phyloP scores from a whole-genome alignment of 1,139 yeast genomes.

The Pichia terricola region DNA sequence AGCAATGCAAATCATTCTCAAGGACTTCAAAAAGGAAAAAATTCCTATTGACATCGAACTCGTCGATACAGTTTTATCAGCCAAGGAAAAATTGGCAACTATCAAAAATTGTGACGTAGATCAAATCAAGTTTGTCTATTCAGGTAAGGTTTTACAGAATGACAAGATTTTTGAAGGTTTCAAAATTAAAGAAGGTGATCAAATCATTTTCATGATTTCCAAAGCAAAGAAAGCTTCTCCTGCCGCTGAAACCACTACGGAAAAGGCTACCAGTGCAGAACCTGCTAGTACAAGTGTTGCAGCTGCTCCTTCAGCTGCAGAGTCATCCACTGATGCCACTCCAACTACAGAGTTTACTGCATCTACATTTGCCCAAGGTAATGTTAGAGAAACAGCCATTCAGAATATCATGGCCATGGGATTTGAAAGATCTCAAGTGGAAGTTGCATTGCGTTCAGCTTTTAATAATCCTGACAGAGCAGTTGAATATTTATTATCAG shows the following conservation, averaged over 20 bases:
- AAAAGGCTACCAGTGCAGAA: constrained; percentile 11
- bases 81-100: constrained; percentile 66
- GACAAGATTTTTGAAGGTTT: constrained; percentile 63
- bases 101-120: constrained; percentile 60
- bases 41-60: constrained; percentile 72
- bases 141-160: constrained; percentile 86
- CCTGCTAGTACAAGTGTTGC: constrained; percentile 11
- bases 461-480: constrained; percentile 98
- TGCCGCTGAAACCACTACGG: constrained; percentile 17
- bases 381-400: constrained; percentile 58
- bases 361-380: constrained; percentile 53
- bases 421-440: constrained; percentile 79
- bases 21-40: constrained; percentile 88
- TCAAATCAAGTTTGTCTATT: constrained; percentile 83
- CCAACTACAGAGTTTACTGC: constrained; percentile 28
- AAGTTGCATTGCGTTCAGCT: constrained; percentile 88
- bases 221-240: constrained; percentile 33
- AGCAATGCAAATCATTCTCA: constrained; percentile 77
- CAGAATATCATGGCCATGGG: constrained; percentile 94
- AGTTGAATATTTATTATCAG: constrained; percentile 85
- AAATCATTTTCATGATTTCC: constrained; percentile 84
- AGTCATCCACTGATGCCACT: constrained; percentile 5
- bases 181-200: constrained; percentile 81
- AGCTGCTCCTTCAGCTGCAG: constrained; percentile 15
- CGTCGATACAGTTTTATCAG: constrained; percentile 55